Conservation (phyloP, 2,329 filamentous ascomycete species). For the Aureobasidium sp. region DNA sequence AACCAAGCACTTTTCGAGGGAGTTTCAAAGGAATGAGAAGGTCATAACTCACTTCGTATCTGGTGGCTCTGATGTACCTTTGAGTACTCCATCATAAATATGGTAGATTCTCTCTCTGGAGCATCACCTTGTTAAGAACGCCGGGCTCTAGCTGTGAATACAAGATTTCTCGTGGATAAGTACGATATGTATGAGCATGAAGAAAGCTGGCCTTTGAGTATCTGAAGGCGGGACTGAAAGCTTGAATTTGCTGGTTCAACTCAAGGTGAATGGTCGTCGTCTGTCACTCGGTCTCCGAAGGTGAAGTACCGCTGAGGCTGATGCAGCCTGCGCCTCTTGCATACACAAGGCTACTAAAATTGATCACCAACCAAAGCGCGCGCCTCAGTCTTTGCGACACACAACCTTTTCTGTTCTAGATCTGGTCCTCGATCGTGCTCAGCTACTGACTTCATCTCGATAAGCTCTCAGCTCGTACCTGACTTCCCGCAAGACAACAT, state of each 20-base stretch:
- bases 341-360: neutral
- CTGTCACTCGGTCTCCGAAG: neutral
- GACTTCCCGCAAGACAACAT: neutral
- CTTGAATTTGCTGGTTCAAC: slow-evolving; percentile 23
- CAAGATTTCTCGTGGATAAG: no score
- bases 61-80: no score
- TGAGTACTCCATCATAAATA: no score
- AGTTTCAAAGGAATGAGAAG: no score
- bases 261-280: slow-evolving; percentile 27
- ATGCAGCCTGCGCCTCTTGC: slow-evolving; percentile 3
- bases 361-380: slow-evolving; percentile 7
- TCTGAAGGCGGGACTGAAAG: no score
- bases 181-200: no score
- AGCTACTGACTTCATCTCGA: neutral
- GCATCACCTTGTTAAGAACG: no score
- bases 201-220: no score
- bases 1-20: no score
- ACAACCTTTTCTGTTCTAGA: neutral
- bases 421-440: neutral
- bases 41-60: no score
- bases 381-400: neutral
- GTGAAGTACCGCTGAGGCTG: neutral
- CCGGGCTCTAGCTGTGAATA: no score
- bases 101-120: no score
- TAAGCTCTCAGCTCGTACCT: neutral